These are phyloP conservation scores for Kluyveromyces wickerhamii DNA, from an alignment of 805 yeast species.

Conservation along the genomic window DNA sequence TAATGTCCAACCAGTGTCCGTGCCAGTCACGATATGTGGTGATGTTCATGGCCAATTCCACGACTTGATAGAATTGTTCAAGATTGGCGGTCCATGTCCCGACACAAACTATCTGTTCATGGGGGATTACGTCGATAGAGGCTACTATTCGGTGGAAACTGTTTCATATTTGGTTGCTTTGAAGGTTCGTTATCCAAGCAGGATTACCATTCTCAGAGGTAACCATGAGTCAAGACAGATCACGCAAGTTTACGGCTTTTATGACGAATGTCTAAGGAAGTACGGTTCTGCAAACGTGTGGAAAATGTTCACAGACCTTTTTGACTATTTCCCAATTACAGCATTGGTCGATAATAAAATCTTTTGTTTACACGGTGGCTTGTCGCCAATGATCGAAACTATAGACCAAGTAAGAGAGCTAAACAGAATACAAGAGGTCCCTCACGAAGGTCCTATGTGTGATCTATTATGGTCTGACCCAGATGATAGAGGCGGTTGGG, in stretches of 20 bases:
- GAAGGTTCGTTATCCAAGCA: slow-evolving; percentile 85
- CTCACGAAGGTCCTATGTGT: slow-evolving; percentile 98
- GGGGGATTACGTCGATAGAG: slow-evolving; percentile 93
- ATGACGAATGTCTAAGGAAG: slow-evolving; percentile 90
- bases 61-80: slow-evolving; percentile 85
- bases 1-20: slow-evolving; percentile 90
- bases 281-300: slow-evolving; percentile 90
- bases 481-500: slow-evolving; percentile 97
- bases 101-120: slow-evolving; percentile 81
- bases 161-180: slow-evolving; percentile 81
- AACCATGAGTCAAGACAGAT: slow-evolving; percentile 94
- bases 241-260: slow-evolving; percentile 92
- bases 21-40: slow-evolving; percentile 96
- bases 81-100: slow-evolving; percentile 92
- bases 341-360: slow-evolving; percentile 87
- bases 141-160: slow-evolving; percentile 67
- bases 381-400: slow-evolving; percentile 90
- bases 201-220: slow-evolving; percentile 89
- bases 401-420: slow-evolving; percentile 87
- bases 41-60: slow-evolving; percentile 97
- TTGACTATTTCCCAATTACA: slow-evolving; percentile 89
- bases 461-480: slow-evolving; percentile 96
- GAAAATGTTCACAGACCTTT: slow-evolving; percentile 85
- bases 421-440: slow-evolving; percentile 91
- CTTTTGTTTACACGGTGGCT: slow-evolving; percentile 90